These are phyloP conservation scores for Coniella vitis DNA, from an alignment of 2,329 filamentous ascomycete species.

Conservation along the genomic window DNA sequence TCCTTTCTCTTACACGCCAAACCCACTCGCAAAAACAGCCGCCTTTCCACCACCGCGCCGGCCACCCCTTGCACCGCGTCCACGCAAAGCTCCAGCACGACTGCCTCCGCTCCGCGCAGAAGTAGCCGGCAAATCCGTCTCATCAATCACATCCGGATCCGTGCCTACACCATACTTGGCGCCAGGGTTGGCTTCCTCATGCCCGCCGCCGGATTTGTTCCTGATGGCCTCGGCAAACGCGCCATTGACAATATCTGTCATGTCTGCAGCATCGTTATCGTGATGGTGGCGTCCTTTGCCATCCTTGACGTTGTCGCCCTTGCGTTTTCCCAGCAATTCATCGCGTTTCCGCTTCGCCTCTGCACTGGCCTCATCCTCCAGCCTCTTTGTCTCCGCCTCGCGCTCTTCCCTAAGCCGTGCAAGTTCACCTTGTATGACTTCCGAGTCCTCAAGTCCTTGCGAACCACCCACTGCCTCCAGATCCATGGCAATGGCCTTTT, in stretches of 20 bases:
- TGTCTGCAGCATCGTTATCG: conserved; percentile 8
- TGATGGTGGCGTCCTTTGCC: conserved; percentile 15
- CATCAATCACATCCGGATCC: conserved; percentile 19
- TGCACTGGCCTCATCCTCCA: conserved; percentile 41
- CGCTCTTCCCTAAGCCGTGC: conserved; percentile 35
- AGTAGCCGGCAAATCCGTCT: conserved; percentile 15
- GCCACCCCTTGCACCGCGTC: conserved; percentile 5
- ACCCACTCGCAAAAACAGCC: conserved; percentile 15
- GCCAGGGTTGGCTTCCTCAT: not conserved
- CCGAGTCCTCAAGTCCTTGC: conserved; percentile 46
- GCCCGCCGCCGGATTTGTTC: not conserved
- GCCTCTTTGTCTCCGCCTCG: conserved; percentile 37
- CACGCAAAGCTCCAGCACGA: conserved; percentile 11
- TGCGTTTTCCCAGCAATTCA: conserved; percentile 36
- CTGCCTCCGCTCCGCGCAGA: conserved; percentile 1
- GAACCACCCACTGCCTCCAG: conserved; percentile 54
- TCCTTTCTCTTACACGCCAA: conserved; percentile 15
- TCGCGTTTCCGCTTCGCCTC: conserved; percentile 41
- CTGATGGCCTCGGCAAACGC: not conserved
- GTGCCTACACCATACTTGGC: conserved; percentile 15
- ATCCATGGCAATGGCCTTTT: conserved; percentile 51
- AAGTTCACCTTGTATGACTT: conserved; percentile 50
- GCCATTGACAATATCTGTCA: not conserved
- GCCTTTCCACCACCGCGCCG: conserved; percentile 9
- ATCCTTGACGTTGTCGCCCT: conserved; percentile 23